A percentile compares a stretch with the other conserved stretches of the same genome.
These are phyloP conservation scores for Suaeda aralocaspica DNA, from an alignment of 148 eudicot genomes.

Conservation along the genomic window DNA sequence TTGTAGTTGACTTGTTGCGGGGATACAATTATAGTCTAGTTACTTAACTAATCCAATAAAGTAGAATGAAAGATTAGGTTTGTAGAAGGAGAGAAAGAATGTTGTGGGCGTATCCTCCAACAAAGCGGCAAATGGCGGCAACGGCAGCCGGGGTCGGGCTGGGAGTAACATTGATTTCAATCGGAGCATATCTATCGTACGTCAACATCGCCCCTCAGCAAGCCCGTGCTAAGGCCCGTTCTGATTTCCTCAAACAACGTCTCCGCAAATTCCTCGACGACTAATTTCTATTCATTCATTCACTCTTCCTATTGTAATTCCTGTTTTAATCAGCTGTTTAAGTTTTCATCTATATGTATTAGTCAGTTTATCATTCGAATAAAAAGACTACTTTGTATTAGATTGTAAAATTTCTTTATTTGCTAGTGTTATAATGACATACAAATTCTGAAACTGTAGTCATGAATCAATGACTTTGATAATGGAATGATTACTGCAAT, in stretches of 20 bases:
- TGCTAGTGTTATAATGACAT: no score
- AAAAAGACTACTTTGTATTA: no score
- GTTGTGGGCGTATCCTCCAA: constrained; percentile 57
- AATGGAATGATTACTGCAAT: neutral
- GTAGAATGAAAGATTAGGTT: no score
- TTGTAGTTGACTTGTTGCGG: no score
- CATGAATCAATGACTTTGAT: no score
- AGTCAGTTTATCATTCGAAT: no score
- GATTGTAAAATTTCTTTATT: no score
- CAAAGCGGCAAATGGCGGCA: constrained; percentile 44
- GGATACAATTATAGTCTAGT: no score
- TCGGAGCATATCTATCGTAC: constrained; percentile 62
- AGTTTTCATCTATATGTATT: neutral
- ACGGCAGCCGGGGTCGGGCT: constrained; percentile 38
- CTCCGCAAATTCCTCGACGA: constrained; percentile 52
- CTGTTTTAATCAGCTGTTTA: neutral
- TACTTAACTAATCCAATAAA: no score
- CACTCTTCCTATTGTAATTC: no score
- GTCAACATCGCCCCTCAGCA: constrained; percentile 64
- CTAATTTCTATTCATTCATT: neutral
- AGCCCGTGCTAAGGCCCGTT: constrained; percentile 67
- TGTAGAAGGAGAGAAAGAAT: constrained; percentile 22
- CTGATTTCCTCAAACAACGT: constrained; percentile 50
- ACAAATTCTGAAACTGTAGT: no score
- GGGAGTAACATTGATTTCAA: constrained; percentile 43